phyloP scores from a whole-genome alignment of 306 rosid genomes.

The Carpinus fangiana region DNA sequence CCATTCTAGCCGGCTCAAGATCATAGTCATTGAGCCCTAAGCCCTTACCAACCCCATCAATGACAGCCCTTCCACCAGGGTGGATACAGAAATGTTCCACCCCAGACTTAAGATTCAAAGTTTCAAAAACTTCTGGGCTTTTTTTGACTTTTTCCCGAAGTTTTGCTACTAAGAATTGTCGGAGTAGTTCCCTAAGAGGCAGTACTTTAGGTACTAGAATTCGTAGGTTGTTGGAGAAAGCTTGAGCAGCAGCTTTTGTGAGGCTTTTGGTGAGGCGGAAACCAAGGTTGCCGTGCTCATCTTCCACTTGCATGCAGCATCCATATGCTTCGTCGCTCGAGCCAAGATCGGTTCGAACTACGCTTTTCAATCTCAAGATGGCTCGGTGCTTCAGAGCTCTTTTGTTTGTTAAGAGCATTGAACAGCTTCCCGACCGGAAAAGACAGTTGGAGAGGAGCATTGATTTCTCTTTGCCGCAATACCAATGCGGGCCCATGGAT shows the following conservation, averaged over 20 bases:
- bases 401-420: conserved; percentile 73
- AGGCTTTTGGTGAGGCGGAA: conserved; percentile 69
- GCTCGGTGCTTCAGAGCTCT: conserved; percentile 41
- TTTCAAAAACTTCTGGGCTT: conserved; percentile 2
- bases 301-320: conserved; percentile 79
- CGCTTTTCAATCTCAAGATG: conserved; percentile 56
- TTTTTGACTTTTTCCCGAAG: not conserved
- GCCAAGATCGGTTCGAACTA: conserved; percentile 68
- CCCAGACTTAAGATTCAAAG: conserved; percentile 58
- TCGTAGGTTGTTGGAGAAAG: conserved; percentile 61
- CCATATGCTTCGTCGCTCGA: conserved; percentile 72
- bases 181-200: conserved; percentile 54
- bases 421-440: conserved; percentile 74
- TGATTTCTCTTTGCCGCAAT: conserved; percentile 58
- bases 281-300: conserved; percentile 58
- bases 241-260: conserved; percentile 61
- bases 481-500: conserved; percentile 78
- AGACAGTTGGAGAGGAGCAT: conserved; percentile 87
- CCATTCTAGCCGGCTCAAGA: conserved; percentile 79
- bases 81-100: conserved; percentile 78
- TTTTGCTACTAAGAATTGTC: conserved; percentile 26
- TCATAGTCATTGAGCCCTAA: conserved; percentile 57
- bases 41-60: conserved; percentile 74
- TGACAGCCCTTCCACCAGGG: conserved; percentile 76
- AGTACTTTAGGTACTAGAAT: conserved; percentile 51